Conservation (phyloP, 1,284 basidiomycete species). For the Ustilago curta region DNA sequence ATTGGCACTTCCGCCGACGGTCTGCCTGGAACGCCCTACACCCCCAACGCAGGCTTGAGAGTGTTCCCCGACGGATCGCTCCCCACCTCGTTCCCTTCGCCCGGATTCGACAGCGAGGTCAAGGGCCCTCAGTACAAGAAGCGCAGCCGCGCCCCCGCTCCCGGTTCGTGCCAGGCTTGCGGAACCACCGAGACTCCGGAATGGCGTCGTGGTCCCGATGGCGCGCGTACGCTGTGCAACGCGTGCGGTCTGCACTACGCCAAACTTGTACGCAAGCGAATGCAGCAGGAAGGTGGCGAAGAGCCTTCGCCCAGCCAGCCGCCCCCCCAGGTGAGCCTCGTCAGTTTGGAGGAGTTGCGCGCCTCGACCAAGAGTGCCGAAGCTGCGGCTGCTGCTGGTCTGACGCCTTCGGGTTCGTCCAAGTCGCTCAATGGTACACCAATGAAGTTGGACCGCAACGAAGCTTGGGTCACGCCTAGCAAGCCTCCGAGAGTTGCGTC, state of each 20-base stretch:
- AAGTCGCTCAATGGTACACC: slow-evolving; percentile 42
- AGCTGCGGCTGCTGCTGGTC: slow-evolving; percentile 29
- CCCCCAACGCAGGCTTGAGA: slow-evolving; percentile 25
- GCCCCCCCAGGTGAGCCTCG: slow-evolving; percentile 41
- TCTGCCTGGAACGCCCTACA: slow-evolving; percentile 23
- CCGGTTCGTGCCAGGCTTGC: slow-evolving; percentile 63
- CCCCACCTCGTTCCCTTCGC: slow-evolving; percentile 43
- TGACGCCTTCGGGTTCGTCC: slow-evolving; percentile 25
- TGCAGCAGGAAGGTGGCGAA: slow-evolving; percentile 51
- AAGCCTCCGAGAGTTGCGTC: slow-evolving; percentile 40
- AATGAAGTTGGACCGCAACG: slow-evolving; percentile 19
- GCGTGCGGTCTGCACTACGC: slow-evolving; percentile 64
- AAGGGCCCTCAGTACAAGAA: slow-evolving; percentile 65
- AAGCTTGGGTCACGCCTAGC: slow-evolving; percentile 36
- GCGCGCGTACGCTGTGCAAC: slow-evolving; percentile 67
- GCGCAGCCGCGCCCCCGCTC: slow-evolving; percentile 65
- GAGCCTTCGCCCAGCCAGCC: slow-evolving; percentile 33
- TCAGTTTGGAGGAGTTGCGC: slow-evolving; percentile 60
- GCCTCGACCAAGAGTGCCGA: slow-evolving; percentile 54
- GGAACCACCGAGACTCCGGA: slow-evolving; percentile 64
- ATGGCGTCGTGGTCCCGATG: slow-evolving; percentile 67
- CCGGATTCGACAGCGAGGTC: slow-evolving; percentile 36
- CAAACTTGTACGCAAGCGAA: slow-evolving; percentile 59
- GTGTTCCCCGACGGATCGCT: slow-evolving; percentile 47
- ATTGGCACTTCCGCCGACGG: slow-evolving; percentile 5